A percentile compares a stretch with the other conserved stretches of the same genome.
Conservation (phyloP, 371 early-diverging fungal species). For the Apophysomyces elegans region DNA sequence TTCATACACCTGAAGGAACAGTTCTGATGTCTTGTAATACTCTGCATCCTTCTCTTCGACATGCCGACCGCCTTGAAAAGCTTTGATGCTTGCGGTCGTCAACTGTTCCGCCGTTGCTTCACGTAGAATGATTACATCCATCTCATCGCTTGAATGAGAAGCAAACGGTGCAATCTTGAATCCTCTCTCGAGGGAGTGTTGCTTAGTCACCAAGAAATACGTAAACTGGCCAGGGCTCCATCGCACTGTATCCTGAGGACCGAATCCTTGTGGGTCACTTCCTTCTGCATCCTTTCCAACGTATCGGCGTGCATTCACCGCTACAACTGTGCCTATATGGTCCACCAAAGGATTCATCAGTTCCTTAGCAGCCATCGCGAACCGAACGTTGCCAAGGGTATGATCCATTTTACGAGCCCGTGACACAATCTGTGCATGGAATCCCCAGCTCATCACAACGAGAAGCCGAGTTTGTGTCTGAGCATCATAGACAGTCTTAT, state of each 20-base stretch:
- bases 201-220: conserved; percentile 48
- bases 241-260: background rate
- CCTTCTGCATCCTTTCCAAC: background rate
- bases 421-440: conserved; percentile 55
- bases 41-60: conserved; percentile 31
- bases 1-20: conserved; percentile 38
- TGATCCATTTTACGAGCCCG: conserved; percentile 41
- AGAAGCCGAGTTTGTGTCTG: conserved; percentile 22
- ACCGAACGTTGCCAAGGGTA: conserved; percentile 48
- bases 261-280: background rate
- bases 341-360: conserved; percentile 37
- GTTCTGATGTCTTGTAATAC: conserved; percentile 44
- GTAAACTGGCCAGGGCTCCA: conserved; percentile 30
- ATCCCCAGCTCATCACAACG: conserved; percentile 57
- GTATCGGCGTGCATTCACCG: conserved; percentile 28
- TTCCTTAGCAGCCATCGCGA: conserved; percentile 41
- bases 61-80: conserved; percentile 44
- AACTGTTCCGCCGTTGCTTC: conserved; percentile 31
- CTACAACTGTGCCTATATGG: conserved; percentile 36
- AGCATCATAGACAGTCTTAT: conserved; percentile 10
- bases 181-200: conserved; percentile 46
- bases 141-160: conserved; percentile 28
- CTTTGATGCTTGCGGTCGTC: conserved; percentile 31
- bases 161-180: conserved; percentile 51
- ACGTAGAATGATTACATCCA: conserved; percentile 43